Percentiles rank a stretch among this genome's conserved stretches.
These are phyloP conservation scores for Suillus discolor DNA, from an alignment of 768 basidiomycete species.

Conservation along the genomic window DNA sequence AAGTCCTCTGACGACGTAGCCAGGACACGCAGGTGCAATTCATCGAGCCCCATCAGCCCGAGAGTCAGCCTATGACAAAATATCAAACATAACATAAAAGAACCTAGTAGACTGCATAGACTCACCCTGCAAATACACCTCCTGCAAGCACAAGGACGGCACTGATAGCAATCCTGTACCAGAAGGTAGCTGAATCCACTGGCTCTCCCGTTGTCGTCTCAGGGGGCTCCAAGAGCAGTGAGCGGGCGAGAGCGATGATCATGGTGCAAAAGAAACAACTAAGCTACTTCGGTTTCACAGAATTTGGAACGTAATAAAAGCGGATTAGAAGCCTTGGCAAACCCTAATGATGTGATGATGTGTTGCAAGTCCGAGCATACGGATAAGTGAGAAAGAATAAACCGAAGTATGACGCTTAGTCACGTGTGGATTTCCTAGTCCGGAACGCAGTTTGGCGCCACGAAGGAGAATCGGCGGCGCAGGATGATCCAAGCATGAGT, in stretches of 20 bases:
- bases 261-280: conserved; percentile 11
- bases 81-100: background rate
- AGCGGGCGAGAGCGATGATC: conserved; percentile 14
- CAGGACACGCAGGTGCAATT: conserved; percentile 86
- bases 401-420: background rate
- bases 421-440: background rate
- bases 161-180: conserved; percentile 70
- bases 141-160: conserved; percentile 75
- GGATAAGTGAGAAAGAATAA: no score
- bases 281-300: background rate
- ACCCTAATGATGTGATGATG: background rate
- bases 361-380: no score
- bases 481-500: background rate
- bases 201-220: conserved; percentile 25
- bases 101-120: conserved; percentile 5
- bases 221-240: conserved; percentile 7
- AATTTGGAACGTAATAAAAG: background rate
- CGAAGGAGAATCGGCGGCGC: no score
- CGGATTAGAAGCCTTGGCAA: background rate
- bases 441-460: background rate
- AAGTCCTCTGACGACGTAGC: conserved; percentile 78
- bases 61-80: conserved; percentile 67
- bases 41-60: conserved; percentile 92
- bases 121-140: conserved; percentile 91
- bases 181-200: conserved; percentile 67